Base-by-base conservation (phyloP, 1,284 basidiomycete species). In the Dichomitus squalens region DNA sequence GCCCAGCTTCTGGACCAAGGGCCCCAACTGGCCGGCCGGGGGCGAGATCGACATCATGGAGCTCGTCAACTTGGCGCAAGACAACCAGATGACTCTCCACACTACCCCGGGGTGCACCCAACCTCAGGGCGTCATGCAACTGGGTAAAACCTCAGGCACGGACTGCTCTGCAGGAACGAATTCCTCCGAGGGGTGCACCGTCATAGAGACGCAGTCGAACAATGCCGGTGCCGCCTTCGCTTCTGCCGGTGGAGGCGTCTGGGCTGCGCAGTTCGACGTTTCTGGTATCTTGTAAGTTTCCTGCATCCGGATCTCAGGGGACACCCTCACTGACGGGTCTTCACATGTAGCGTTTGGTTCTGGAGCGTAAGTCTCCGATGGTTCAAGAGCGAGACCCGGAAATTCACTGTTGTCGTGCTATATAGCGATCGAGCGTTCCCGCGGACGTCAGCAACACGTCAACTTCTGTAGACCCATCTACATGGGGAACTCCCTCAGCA, bases 31-130 rank as follows among this genome's bases (percentile, higher is more conserved):
- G 83, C 84, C 84, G 1, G 59, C 72, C 8, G 76, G 77, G n/a
- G 84, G 84, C 53, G 82, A 85, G 68, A 85, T 84, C 49, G 82
- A 84, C 63, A 82, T 83, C 57, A 72, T 85, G 35, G 83, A 84
- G 68, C 70, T 65, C 33, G 68, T 74, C 46, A 75, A 75, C 65
- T 60, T 74, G 34, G 76, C 78, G 74, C 63, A 69, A 7, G 61
- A 68, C 58, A 84, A 79, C 67, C 77, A 78, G 64, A 74, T 75
- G 66, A 78, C 82, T 4, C 69, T 82, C 25, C 82, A 83, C 62
- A 78, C 80, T 9, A 60, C 68, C 7, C 49, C 68, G 5, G 79
- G 79, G 2, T 73, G 71, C 61, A 53, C 53, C 33, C 68, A 70
- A 48, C 59, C 66, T 20, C 65, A 58, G 72, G 73, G 57, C 9